Conservation (phyloP, 208 protist species). For the Trypanosoma theileri region DNA sequence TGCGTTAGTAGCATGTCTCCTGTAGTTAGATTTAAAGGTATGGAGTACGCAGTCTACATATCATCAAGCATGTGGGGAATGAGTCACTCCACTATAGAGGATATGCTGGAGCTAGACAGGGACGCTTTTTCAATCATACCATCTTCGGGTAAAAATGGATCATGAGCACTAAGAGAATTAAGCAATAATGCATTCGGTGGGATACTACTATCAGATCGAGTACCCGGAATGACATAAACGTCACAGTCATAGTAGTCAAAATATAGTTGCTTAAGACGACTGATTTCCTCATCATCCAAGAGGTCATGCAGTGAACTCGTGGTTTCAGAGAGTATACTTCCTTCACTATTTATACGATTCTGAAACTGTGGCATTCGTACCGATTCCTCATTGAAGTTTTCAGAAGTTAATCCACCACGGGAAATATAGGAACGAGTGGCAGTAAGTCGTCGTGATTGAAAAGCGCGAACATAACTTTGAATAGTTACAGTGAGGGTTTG, state of each 20-base stretch:
- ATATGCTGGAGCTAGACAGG: slow-evolving; percentile 13
- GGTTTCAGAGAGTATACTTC: slow-evolving; percentile 30
- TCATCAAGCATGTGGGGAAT: no score
- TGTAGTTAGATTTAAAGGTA: not conserved
- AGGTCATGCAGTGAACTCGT: slow-evolving; percentile 49
- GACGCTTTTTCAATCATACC: not conserved
- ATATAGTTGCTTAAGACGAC: slow-evolving; percentile 78
- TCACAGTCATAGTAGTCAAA: slow-evolving; percentile 92
- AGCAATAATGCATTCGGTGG: slow-evolving; percentile 25
- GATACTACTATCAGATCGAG: slow-evolving; percentile 17
- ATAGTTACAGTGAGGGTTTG: slow-evolving; percentile 68
- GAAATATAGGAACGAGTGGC: slow-evolving; percentile 6
- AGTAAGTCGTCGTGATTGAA: slow-evolving; percentile 39
- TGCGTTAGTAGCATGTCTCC: not conserved
- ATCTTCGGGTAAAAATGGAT: slow-evolving; percentile 26
- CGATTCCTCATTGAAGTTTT: slow-evolving; percentile 1
- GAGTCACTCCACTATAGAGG: not conserved
- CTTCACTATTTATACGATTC: not conserved
- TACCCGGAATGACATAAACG: slow-evolving; percentile 38
- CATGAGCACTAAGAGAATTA: slow-evolving; percentile 26
- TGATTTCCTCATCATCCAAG: slow-evolving; percentile 65
- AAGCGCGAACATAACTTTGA: slow-evolving; percentile 64
- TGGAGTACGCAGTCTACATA: not conserved
- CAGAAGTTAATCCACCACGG: slow-evolving; percentile 1
- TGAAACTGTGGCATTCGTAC: slow-evolving; percentile 11